These are phyloP conservation scores for Fusarium succisae DNA, from an alignment of 2,329 filamentous ascomycete genomes.

Conservation along the genomic window DNA sequence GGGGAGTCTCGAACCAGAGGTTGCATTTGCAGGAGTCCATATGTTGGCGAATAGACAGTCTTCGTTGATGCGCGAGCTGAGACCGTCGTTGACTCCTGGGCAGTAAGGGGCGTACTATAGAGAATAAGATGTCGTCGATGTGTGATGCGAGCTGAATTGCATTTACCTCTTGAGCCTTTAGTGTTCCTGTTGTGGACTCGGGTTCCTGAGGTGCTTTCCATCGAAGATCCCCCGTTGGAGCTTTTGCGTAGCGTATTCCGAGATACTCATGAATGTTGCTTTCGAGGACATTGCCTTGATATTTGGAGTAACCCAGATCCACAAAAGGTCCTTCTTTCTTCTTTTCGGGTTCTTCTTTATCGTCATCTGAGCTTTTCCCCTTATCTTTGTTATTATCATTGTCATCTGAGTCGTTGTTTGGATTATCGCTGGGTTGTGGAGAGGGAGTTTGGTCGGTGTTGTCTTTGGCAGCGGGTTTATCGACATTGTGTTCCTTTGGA, in stretches of 20 bases:
- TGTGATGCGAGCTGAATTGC: too few species aligned
- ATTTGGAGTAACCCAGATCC: slow-evolving; percentile 57
- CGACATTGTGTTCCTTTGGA: slow-evolving; percentile 9
- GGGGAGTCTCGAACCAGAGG: slow-evolving; percentile 45
- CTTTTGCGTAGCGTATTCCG: slow-evolving; percentile 61
- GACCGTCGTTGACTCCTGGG: slow-evolving; percentile 47
- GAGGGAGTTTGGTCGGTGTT: not conserved
- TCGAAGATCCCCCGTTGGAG: slow-evolving; percentile 60
- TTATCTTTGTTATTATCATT: slow-evolving; percentile 1
- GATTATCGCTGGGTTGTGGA: not conserved
- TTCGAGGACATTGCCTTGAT: slow-evolving; percentile 51
- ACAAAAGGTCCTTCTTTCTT: slow-evolving; percentile 33
- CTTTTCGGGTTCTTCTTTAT: not conserved
- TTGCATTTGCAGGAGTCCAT: slow-evolving; percentile 53
- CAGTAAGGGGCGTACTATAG: slow-evolving; percentile 57
- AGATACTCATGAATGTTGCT: slow-evolving; percentile 57
- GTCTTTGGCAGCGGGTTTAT: not conserved
- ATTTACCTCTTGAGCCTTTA: slow-evolving; percentile 50
- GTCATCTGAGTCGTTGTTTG: not conserved
- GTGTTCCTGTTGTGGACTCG: slow-evolving; percentile 42
- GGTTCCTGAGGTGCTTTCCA: slow-evolving; percentile 61
- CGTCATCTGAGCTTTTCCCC: not conserved
- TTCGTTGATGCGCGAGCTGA: slow-evolving; percentile 43
- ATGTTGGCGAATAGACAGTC: slow-evolving; percentile 61
- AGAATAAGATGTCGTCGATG: not conserved